Conservation (phyloP, 371 early-diverging fungal species). For the Encephalitozoon hellem region DNA sequence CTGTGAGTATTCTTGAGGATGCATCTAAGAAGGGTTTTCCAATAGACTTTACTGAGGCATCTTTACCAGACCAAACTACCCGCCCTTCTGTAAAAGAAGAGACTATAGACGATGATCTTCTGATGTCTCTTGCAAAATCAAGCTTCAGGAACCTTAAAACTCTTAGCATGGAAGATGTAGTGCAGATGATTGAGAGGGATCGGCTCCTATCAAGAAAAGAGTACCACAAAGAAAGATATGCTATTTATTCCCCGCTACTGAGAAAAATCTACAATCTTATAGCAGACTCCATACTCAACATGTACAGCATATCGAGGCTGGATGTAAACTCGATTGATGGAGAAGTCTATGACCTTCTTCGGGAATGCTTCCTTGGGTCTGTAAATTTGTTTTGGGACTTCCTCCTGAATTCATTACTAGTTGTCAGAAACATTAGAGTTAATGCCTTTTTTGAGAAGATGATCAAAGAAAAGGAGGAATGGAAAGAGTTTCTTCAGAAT, state of each 20-base stretch:
- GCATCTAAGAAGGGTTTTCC: not conserved
- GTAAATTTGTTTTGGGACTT: not conserved
- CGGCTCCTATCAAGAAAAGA: not conserved
- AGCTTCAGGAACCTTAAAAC: not conserved
- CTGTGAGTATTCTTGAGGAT: not conserved
- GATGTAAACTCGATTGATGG: not conserved
- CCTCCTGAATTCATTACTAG: not conserved
- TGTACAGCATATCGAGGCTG: conserved; percentile 19
- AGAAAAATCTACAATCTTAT: not conserved
- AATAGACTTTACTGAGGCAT: not conserved
- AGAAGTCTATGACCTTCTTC: not conserved
- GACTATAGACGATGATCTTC: not conserved
- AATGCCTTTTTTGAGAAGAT: conserved; percentile 22
- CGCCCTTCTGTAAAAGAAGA: not conserved
- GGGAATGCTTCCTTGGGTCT: not conserved
- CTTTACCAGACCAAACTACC: not conserved
- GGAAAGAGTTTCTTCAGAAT: not conserved
- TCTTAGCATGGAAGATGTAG: not conserved
- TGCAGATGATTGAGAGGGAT: conserved; percentile 20
- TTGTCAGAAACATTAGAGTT: conserved; percentile 12
- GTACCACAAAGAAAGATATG: not conserved
- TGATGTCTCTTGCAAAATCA: not conserved
- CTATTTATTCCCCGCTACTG: not conserved
- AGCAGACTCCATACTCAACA: conserved; percentile 1
- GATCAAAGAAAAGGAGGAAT: not conserved